Base-by-base conservation (phyloP, 2,329 filamentous ascomycete genomes). In the Aspergillus sp. region DNA sequence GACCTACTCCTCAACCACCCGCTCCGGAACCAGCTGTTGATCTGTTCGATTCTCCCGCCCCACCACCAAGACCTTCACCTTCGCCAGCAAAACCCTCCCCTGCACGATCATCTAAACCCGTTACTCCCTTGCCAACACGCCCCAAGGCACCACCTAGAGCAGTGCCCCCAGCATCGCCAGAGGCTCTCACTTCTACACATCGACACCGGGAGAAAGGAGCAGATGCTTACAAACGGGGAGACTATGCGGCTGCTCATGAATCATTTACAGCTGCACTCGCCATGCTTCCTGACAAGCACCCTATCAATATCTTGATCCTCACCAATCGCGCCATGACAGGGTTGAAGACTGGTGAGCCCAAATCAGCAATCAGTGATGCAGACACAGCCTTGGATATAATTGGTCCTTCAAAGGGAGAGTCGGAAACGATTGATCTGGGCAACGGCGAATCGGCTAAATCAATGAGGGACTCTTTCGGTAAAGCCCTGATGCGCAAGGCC, bases 401-500 rank as follows among this genome's bases (percentile, higher is more conserved):
- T 48, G 93, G 93, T 0, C 74, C 83, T 0, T 78, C 81, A 2
- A 85, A 82, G 50, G 93, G 93, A 4, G 84, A 90, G 53, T 83
- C 82, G 12, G 93, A 98, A 68, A 79, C 72, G 6, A 88, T 98
- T 35, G 76, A 85, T 13, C 73, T 95, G 0, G 76, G 74, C 26
- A 76, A 74, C 19, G 74, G 75, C n/a, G 77, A 82, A 30, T 76
- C 84, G 44, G 72, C 73, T 13, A 93, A 94, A 53, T 85, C 91
- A 38, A 95, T 98, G 88, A 86, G 82, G 50, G 90, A 95, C 12
- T 87, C 95, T 49, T 97, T 86, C 60, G 90, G 89, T 42, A 98
- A 97, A 66, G 91, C 91, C 0, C 72, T 97, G 28, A 91, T 88
- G 70, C 85, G 93, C 42, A 97, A 97, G 71, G 93, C 93, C 1